These are phyloP conservation scores for Dalbergia oliveri DNA, from an alignment of 306 rosid species.

Conservation along the genomic window DNA sequence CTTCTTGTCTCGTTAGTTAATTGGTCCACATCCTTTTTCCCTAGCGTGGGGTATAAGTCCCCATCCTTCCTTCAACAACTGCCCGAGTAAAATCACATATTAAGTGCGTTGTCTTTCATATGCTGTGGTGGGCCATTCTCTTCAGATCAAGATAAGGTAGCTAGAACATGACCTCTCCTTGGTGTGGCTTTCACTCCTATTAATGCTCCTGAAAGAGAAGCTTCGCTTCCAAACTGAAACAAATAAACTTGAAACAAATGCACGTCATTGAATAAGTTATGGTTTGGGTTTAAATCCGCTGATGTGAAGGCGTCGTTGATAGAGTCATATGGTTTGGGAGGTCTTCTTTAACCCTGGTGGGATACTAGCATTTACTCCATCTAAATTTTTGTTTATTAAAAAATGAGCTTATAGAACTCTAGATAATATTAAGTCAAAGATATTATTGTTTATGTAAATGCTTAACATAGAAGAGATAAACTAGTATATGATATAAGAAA, in stretches of 20 bases:
- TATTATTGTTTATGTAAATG: not conserved
- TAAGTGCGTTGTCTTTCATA: not conserved
- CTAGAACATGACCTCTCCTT: not conserved
- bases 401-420: not conserved
- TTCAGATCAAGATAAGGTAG: not conserved
- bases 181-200: not conserved
- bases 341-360: too few species aligned
- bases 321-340: too few species aligned
- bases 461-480: not conserved
- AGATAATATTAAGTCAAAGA: not conserved
- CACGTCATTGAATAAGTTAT: not conserved
- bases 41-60: not conserved
- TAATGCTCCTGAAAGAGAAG: not conserved
- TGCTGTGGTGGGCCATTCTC: not conserved
- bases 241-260: not conserved
- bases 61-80: not conserved
- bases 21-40: not conserved
- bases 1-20: too few species aligned
- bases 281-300: not conserved
- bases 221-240: not conserved
- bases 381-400: too few species aligned
- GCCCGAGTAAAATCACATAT: too few species aligned
- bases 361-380: too few species aligned
- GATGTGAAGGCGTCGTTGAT: too few species aligned
- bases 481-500: too few species aligned